phyloP scores from a whole-genome alignment of 495 filamentous ascomycete genomes.

The Neurospora sp. region DNA sequence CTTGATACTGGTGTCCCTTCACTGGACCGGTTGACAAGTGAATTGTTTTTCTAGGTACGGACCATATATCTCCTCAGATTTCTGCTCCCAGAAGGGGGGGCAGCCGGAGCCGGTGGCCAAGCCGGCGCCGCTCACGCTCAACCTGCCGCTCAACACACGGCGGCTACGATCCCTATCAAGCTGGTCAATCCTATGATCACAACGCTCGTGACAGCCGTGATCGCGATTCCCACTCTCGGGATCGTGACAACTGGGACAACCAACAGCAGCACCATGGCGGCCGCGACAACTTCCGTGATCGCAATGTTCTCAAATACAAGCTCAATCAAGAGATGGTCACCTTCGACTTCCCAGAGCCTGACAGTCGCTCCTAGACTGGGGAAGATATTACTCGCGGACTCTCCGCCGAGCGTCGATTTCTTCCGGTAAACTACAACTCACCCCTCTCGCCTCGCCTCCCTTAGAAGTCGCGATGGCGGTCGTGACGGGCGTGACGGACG shows the following conservation, averaged over 20 bases:
- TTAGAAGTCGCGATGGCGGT: not conserved
- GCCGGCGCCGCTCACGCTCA: not conserved
- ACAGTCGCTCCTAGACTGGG: too few species aligned
- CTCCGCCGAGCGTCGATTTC: too few species aligned
- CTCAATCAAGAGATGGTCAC: too few species aligned
- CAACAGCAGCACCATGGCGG: not conserved
- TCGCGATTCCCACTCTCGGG: slow-evolving; percentile 2
- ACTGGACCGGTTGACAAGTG: not conserved
- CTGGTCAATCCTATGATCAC: not conserved
- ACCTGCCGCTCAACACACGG: not conserved
- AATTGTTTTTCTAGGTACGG: not conserved
- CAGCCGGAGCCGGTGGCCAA: not conserved
- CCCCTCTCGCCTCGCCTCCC: too few species aligned
- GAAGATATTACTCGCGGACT: too few species aligned
- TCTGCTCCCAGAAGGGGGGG: not conserved
- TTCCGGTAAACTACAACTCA: too few species aligned
- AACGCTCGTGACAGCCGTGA: slow-evolving; percentile 4
- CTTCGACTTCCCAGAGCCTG: too few species aligned
- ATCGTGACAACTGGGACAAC: slow-evolving; percentile 6
- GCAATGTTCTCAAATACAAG: not conserved
- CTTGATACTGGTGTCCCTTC: not conserved
- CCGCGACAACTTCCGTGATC: slow-evolving; percentile 14
- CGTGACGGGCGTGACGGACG: not conserved
- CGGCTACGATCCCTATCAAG: not conserved
- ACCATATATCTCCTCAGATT: not conserved